Conservation (phyloP, 164 flowering plant genomes). For the Nelumbo lutea region DNA sequence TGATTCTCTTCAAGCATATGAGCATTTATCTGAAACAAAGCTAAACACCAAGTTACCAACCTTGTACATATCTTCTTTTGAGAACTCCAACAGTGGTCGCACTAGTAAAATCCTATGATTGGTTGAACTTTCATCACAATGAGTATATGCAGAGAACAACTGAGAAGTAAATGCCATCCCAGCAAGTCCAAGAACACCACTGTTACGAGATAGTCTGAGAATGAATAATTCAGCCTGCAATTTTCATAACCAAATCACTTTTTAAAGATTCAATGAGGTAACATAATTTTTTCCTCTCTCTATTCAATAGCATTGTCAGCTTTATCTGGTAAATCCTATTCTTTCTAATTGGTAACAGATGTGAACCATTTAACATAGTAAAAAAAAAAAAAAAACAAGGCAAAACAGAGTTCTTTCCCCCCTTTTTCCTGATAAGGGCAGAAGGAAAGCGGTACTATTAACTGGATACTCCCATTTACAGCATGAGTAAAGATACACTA, state of each 20-base stretch:
- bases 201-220: slow-evolving; percentile 77
- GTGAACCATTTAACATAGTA: too few species aligned
- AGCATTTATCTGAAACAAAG: neutral
- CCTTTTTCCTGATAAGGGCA: too few species aligned
- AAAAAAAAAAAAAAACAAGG: too few species aligned
- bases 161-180: slow-evolving; percentile 85
- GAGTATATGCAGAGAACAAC: slow-evolving; percentile 36
- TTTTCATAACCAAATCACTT: neutral
- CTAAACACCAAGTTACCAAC: slow-evolving; percentile 24
- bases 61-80: slow-evolving; percentile 76
- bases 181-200: slow-evolving; percentile 93
- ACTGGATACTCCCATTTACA: too few species aligned
- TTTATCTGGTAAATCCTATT: too few species aligned
- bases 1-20: neutral
- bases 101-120: slow-evolving; percentile 53
- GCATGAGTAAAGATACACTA: neutral
- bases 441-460: too few species aligned
- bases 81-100: slow-evolving; percentile 73
- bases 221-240: slow-evolving; percentile 92
- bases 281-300: too few species aligned
- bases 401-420: too few species aligned
- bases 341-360: too few species aligned
- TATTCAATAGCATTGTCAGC: too few species aligned
- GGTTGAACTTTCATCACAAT: slow-evolving; percentile 25
- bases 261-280: neutral